Conservation (phyloP, 441 rosid species). For the Populus hybrid region DNA sequence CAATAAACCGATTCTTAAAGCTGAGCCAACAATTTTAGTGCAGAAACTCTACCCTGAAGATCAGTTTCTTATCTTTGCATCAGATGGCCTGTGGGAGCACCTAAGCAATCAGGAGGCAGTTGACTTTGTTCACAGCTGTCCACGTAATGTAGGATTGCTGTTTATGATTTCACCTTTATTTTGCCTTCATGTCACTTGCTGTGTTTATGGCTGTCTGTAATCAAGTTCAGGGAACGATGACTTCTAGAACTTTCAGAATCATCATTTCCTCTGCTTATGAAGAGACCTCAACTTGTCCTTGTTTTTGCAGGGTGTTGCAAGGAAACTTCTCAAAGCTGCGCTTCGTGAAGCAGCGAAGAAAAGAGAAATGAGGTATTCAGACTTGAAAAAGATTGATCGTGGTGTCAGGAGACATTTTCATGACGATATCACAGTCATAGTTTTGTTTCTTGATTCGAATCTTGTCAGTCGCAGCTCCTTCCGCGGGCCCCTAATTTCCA, state of each 20-base stretch:
- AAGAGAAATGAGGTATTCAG: conserved; percentile 89
- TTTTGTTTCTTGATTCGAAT: conserved; percentile 67
- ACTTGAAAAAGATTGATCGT: conserved; percentile 82
- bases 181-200: not conserved
- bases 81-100: conserved; percentile 98
- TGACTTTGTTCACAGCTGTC: conserved; percentile 64
- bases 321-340: conserved; percentile 69
- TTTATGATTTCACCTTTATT: conserved; percentile 10
- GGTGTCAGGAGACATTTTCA: conserved; percentile 97
- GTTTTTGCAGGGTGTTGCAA: conserved; percentile 65
- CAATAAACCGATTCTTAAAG: conserved; percentile 71
- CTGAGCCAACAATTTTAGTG: conserved; percentile 74
- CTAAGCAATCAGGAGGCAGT: conserved; percentile 88
- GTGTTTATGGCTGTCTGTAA: not conserved
- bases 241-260: conserved; percentile 7
- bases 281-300: not conserved
- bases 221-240: not conserved
- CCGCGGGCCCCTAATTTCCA: conserved; percentile 48
- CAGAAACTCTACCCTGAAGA: conserved; percentile 69
- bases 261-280: not conserved
- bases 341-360: conserved; percentile 82
- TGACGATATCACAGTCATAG: conserved; percentile 79
- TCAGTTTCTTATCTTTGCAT: conserved; percentile 89
- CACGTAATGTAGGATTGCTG: conserved; percentile 62
- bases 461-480: conserved; percentile 40